Percentiles rank a stretch among this genome's conserved stretches.
phyloP scores from a whole-genome alignment of 306 rosid species.

The Cicer yamashitae region DNA sequence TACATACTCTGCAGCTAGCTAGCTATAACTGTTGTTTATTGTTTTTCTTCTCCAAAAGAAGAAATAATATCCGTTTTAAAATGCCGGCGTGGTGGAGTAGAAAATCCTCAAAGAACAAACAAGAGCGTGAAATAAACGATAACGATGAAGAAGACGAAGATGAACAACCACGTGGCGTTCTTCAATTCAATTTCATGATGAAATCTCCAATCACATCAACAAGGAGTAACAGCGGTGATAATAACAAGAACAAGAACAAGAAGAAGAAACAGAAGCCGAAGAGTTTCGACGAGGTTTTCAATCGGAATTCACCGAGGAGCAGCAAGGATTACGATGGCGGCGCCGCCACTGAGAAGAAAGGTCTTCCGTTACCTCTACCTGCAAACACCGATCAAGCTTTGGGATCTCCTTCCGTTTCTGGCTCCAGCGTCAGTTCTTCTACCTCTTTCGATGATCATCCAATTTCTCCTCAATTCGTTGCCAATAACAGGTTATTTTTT shows the following conservation, averaged over 20 bases:
- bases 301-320: conserved; percentile 62
- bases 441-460: conserved; percentile 74
- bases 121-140: conserved; percentile 48
- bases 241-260: conserved; percentile 46
- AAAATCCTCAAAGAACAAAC: conserved; percentile 69
- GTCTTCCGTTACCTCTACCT: conserved; percentile 79
- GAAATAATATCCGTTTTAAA: conserved; percentile 26
- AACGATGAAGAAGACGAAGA: conserved; percentile 50
- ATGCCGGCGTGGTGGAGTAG: conserved; percentile 96
- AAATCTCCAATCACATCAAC: conserved; percentile 54
- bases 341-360: conserved; percentile 50
- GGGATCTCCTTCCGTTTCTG: conserved; percentile 70
- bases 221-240: conserved; percentile 3
- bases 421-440: conserved; percentile 80
- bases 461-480: conserved; percentile 51
- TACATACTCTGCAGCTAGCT: background rate
- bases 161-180: conserved; percentile 43
- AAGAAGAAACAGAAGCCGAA: conserved; percentile 48
- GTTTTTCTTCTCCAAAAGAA: background rate
- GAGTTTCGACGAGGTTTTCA: conserved; percentile 69
- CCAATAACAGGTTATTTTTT: conserved; percentile 61
- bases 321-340: conserved; percentile 67
- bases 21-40: background rate
- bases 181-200: conserved; percentile 47
- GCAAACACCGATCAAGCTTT: conserved; percentile 55